These are phyloP conservation scores for Scheffersomyces amazonensis DNA, from an alignment of 805 yeast species.

Conservation along the genomic window DNA sequence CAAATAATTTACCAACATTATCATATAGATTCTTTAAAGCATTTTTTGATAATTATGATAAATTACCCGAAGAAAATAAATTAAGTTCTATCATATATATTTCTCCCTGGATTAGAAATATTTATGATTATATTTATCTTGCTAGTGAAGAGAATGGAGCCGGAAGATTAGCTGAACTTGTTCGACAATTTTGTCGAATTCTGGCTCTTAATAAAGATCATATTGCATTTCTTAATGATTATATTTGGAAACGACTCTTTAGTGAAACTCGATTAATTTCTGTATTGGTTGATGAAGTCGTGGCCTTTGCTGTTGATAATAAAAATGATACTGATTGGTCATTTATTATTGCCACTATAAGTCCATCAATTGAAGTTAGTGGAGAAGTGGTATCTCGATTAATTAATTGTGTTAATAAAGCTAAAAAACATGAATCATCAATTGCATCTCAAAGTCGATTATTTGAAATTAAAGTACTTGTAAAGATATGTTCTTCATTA, in stretches of 20 bases:
- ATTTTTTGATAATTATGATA: constrained; percentile 40
- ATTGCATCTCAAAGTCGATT: constrained; percentile 48
- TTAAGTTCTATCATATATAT: constrained; percentile 49
- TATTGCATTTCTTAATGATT: constrained; percentile 52
- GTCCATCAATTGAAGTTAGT: constrained; percentile 73
- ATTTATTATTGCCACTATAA: constrained; percentile 57
- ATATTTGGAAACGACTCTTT: constrained; percentile 67
- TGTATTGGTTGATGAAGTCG: constrained; percentile 67
- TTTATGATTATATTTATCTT: constrained; percentile 54
- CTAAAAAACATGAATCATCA: constrained; percentile 41
- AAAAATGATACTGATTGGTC: constrained; percentile 74
- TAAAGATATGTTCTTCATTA: constrained; percentile 58
- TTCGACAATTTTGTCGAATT: constrained; percentile 59
- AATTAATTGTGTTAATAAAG: constrained; percentile 49
- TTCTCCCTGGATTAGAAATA: constrained; percentile 73
- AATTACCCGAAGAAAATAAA: constrained; percentile 29
- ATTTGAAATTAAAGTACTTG: constrained; percentile 69
- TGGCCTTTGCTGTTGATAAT: constrained; percentile 70
- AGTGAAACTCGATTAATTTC: constrained; percentile 57
- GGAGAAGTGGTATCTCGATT: constrained; percentile 60
- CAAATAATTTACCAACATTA: constrained; percentile 53
- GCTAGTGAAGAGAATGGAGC: constrained; percentile 57
- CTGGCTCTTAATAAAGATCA: constrained; percentile 49
- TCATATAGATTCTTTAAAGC: constrained; percentile 62
- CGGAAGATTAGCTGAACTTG: constrained; percentile 55